phyloP scores from a whole-genome alignment of 192 early-diverging fungal genomes.

The Coemansia sp. region DNA sequence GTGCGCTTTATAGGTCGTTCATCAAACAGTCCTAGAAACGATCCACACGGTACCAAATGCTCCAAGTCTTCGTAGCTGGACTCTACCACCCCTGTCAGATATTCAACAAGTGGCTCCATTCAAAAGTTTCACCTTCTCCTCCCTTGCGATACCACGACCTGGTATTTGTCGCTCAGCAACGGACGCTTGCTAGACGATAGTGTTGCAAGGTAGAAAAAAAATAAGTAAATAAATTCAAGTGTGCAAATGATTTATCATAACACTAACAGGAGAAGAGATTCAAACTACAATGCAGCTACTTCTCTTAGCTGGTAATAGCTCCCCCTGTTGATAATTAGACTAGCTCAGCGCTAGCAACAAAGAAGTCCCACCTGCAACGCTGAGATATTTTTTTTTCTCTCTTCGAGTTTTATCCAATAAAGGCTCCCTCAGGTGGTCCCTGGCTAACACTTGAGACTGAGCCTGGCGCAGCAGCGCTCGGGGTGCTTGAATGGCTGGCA shows the following conservation, averaged over 20 bases:
- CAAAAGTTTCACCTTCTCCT: neutral
- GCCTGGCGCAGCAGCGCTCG: slow-evolving; percentile 9
- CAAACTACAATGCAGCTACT: neutral
- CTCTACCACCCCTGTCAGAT: slow-evolving; percentile 41
- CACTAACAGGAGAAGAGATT: neutral
- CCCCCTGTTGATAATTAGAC: neutral
- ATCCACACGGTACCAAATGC: slow-evolving; percentile 50
- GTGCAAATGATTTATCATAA: neutral
- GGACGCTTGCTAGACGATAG: neutral
- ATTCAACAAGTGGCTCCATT: slow-evolving; percentile 39
- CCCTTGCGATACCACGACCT: neutral
- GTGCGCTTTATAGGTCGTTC: slow-evolving; percentile 51
- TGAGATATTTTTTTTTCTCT: neutral
- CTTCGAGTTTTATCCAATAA: slow-evolving; percentile 8
- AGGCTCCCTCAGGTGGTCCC: slow-evolving; percentile 29
- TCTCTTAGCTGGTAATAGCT: neutral
- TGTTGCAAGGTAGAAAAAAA: slow-evolving; percentile 5
- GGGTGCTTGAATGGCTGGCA: slow-evolving; percentile 3
- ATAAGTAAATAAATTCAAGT: slow-evolving; percentile 3
- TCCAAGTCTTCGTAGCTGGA: slow-evolving; percentile 53
- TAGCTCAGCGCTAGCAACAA: neutral
- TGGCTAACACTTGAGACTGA: slow-evolving; percentile 14
- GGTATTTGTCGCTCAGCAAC: neutral
- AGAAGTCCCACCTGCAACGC: neutral
- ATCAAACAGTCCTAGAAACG: slow-evolving; percentile 52